Evolutionary conservation across 768 basidiomycete genomes (phyloP).

Genomic region (Hericium erinaceus): DNA sequence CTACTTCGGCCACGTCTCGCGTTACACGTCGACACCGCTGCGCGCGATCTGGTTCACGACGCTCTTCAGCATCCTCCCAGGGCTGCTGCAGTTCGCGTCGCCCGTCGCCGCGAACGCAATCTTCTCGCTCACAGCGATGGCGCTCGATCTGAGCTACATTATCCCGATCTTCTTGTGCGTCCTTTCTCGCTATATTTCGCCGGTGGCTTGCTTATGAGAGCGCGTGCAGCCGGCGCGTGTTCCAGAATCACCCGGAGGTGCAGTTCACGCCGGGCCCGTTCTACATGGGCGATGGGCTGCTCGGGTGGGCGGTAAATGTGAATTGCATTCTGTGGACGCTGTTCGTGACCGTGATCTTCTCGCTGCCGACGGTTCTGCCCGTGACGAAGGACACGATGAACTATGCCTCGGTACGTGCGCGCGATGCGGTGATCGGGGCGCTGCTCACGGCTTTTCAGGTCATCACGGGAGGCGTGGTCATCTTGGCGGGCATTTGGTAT

Average conservation of each 20-base stretch:
- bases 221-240: constrained; percentile 42
- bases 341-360: constrained; percentile 64
- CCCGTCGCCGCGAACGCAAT: constrained; percentile 72
- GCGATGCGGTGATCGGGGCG: constrained; percentile 10
- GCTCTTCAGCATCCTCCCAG: constrained; percentile 55
- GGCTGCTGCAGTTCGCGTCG: constrained; percentile 68
- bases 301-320: constrained; percentile 54
- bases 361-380: constrained; percentile 59
- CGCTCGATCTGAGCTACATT: constrained; percentile 70
- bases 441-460: constrained; percentile 8
- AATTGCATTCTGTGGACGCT: constrained; percentile 63
- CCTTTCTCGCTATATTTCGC: neutral
- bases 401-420: constrained; percentile 51
- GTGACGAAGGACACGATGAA: constrained; percentile 72
- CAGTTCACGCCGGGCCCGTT: constrained; percentile 81
- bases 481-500: constrained; percentile 22
- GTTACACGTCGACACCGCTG: constrained; percentile 61
- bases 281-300: constrained; percentile 64
- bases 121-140: constrained; percentile 75
- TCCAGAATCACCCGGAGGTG: constrained; percentile 69
- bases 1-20: constrained; percentile 62
- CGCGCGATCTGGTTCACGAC: constrained; percentile 72
- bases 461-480: constrained; percentile 26
- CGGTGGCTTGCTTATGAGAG: neutral
- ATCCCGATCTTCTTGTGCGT: constrained; percentile 64